Conservation (phyloP, 352 stramenopile genomes). For the Phytophthora parvispora region DNA sequence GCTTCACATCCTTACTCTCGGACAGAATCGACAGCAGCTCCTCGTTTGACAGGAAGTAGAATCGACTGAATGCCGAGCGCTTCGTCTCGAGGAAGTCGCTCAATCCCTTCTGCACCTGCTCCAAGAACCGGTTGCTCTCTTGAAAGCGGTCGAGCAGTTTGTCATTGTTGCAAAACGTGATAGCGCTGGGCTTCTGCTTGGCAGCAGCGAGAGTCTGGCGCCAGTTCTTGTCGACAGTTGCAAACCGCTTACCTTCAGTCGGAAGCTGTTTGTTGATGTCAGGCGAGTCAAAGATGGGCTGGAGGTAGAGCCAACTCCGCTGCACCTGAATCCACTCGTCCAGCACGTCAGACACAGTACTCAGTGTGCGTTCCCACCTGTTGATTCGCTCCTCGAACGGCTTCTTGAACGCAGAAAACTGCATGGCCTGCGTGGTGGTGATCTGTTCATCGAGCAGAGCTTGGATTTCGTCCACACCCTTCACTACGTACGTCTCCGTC, state of each 20-base stretch:
- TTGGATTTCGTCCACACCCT: slow-evolving; percentile 95
- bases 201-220: slow-evolving; percentile 88
- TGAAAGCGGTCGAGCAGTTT: slow-evolving; percentile 94
- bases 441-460: slow-evolving; percentile 96
- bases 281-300: slow-evolving; percentile 96
- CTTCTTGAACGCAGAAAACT: slow-evolving; percentile 97
- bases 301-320: slow-evolving; percentile 96
- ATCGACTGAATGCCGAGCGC: slow-evolving; percentile 92
- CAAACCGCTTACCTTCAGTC: slow-evolving; percentile 95
- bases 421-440: slow-evolving; percentile 96
- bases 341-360: slow-evolving; percentile 93
- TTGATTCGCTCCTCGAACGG: slow-evolving; percentile 96
- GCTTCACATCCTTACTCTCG: slow-evolving; percentile 95
- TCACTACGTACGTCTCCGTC: slow-evolving; percentile 96
- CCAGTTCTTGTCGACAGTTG: slow-evolving; percentile 97
- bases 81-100: slow-evolving; percentile 97
- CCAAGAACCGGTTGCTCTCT: slow-evolving; percentile 96
- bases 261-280: slow-evolving; percentile 98
- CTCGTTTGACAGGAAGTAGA: slow-evolving; percentile 98
- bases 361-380: slow-evolving; percentile 91
- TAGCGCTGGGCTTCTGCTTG: slow-evolving; percentile 85
- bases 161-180: slow-evolving; percentile 95
- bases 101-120: slow-evolving; percentile 96
- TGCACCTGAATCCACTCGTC: slow-evolving; percentile 97
- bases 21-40: slow-evolving; percentile 96